These are phyloP conservation scores for Coleophoma cylindrospora DNA, from an alignment of 2,329 filamentous ascomycete genomes.

Conservation along the genomic window DNA sequence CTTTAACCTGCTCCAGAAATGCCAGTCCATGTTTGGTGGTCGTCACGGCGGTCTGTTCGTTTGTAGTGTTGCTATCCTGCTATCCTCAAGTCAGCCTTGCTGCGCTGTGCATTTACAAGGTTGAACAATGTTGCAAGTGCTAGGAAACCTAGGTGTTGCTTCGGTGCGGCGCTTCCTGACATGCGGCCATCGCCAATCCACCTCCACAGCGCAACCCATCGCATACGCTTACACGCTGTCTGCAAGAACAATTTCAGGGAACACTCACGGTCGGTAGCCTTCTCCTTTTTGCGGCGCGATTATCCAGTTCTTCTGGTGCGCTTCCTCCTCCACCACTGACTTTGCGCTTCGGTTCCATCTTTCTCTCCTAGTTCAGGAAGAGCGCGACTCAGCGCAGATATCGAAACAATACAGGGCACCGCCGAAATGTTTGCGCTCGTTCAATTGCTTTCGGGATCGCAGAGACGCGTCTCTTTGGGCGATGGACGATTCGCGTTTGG, in stretches of 20 bases:
- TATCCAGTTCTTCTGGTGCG: constrained; percentile 42
- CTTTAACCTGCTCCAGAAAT: constrained; percentile 70
- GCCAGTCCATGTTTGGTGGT: constrained; percentile 67
- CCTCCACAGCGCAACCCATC: constrained; percentile 8
- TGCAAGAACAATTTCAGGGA: constrained; percentile 4
- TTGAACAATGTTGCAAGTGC: constrained; percentile 6
- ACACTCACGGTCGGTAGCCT: constrained; percentile 49
- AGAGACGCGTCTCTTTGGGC: background rate
- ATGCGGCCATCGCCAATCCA: constrained; percentile 16
- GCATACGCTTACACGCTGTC: constrained; percentile 5
- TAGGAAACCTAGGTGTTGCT: constrained; percentile 7
- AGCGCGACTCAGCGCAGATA: constrained; percentile 1
- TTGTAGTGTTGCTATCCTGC: constrained; percentile 16
- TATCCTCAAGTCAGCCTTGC: constrained; percentile 24
- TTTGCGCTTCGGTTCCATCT: constrained; percentile 48
- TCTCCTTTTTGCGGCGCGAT: constrained; percentile 52
- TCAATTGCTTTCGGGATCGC: background rate
- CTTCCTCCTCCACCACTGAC: constrained; percentile 31
- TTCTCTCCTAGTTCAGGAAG: background rate
- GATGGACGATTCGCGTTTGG: background rate
- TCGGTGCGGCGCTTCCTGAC: constrained; percentile 13
- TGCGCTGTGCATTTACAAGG: constrained; percentile 12
- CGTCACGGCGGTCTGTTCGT: constrained; percentile 57
- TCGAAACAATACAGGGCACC: background rate
- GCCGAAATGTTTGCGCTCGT: constrained; percentile 1